Percentiles rank a stretch among this genome's conserved stretches.
Conservation (phyloP, 1,139 yeast genomes). For the Wickerhamomyces sp. region DNA sequence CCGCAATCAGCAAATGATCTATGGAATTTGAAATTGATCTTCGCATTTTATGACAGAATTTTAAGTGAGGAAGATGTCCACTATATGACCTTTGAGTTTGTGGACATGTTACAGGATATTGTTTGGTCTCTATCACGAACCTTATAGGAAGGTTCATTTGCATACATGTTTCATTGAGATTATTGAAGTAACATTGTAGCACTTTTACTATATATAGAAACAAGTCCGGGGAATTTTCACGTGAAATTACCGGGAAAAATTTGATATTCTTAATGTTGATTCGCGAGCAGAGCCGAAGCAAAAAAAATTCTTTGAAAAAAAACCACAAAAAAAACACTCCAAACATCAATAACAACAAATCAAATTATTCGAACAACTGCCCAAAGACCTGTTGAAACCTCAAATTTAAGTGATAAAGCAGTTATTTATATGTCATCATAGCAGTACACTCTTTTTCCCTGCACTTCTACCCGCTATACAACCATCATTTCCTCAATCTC, state of each 20-base stretch:
- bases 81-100: constrained; percentile 43
- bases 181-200: no score
- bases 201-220: no score
- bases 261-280: no score
- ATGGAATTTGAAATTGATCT: constrained; percentile 61
- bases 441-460: background rate
- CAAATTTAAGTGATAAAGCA: background rate
- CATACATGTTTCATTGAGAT: no score
- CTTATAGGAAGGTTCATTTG: background rate
- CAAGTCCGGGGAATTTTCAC: no score
- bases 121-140: constrained; percentile 30
- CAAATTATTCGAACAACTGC: background rate
- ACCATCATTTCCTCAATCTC: constrained; percentile 2
- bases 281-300: no score
- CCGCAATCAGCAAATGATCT: constrained; percentile 52
- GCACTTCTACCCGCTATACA: background rate
- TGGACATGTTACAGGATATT: constrained; percentile 45
- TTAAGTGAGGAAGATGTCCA: constrained; percentile 18
- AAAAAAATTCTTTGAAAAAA: no score
- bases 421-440: background rate
- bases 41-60: constrained; percentile 49
- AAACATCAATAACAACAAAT: background rate
- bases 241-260: no score
- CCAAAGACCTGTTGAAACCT: background rate
- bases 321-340: background rate